These are phyloP conservation scores for Cardamine occulta DNA, from an alignment of 345 rosid species.

Conservation along the genomic window DNA sequence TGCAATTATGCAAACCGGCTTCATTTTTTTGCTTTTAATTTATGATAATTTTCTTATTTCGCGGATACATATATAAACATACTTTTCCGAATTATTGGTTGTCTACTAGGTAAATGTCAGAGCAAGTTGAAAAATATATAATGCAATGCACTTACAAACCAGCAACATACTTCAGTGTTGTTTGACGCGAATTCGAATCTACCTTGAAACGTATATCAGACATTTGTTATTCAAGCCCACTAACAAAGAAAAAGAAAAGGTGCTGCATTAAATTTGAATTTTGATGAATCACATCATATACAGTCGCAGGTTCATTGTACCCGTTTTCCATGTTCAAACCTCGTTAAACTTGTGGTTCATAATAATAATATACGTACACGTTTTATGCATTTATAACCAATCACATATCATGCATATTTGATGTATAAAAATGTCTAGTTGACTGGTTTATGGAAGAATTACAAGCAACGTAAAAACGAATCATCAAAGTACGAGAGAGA, in stretches of 20 bases:
- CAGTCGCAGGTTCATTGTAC: background rate
- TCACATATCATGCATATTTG: background rate
- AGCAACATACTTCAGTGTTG: background rate
- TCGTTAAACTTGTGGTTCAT: background rate
- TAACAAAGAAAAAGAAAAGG: background rate
- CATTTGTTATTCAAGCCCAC: background rate
- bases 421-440: background rate
- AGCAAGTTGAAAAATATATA: background rate
- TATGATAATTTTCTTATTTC: background rate
- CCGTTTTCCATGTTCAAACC: background rate
- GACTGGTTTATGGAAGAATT: background rate
- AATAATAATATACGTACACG: background rate
- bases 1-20: background rate
- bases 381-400: background rate
- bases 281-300: slow-evolving; percentile 2
- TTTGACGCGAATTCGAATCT: background rate
- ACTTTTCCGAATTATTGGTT: background rate
- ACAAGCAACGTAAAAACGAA: background rate
- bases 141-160: slow-evolving; percentile 14
- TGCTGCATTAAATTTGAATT: background rate
- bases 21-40: background rate
- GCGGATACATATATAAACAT: background rate
- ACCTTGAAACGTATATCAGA: background rate
- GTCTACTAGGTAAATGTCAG: background rate
- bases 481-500: background rate